Evolutionary conservation across 306 rosid genomes (phyloP).

Genomic region (apple (Malus domestica)): ASM211411v1 NC_041798.1:25496001-25496500

Average conservation of each 20-base stretch:
- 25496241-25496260: conserved; percentile 14
- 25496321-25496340: conserved; percentile 94
- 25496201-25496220: neutral
- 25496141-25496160: neutral
- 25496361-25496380: conserved; percentile 79
- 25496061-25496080: conserved; percentile 60
- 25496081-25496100: neutral
- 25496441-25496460: neutral
- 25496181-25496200: neutral
- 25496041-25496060: conserved; percentile 79
- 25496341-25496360: conserved; percentile 83
- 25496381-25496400: conserved; percentile 92
- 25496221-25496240: neutral
- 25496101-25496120: neutral
- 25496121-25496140: neutral
- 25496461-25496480: conserved; percentile 4
- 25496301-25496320: conserved; percentile 55
- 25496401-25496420: conserved; percentile 14
- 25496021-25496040: conserved; percentile 83
- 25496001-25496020: conserved; percentile 95
- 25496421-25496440: conserved; percentile 8
- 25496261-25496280: neutral
- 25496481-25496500: conserved; percentile 76
- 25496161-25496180: neutral
- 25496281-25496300: conserved; percentile 46